Percentiles rank a stretch among this genome's conserved stretches.
phyloP scores from a whole-genome alignment of 441 rosid species.

The California macrophylla region DNA sequence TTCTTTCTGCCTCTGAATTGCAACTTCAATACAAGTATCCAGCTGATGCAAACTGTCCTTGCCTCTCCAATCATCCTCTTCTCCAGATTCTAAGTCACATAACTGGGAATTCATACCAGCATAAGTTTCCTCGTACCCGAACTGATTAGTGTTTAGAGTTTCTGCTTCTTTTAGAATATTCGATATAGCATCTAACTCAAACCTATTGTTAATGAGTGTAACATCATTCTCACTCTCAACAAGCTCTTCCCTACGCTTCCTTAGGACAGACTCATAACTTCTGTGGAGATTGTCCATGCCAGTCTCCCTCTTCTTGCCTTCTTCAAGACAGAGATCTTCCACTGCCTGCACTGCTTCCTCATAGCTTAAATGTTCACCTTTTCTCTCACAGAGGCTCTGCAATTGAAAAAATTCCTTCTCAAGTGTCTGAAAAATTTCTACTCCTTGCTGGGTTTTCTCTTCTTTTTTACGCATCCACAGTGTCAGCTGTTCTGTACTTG shows the following conservation, averaged over 20 bases:
- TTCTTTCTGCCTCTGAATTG: slow-evolving; percentile 77
- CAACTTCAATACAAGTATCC: slow-evolving; percentile 63
- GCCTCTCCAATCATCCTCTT: slow-evolving; percentile 61
- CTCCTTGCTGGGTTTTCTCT: slow-evolving; percentile 61
- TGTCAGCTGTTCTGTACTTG: slow-evolving; percentile 54
- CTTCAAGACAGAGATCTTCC: slow-evolving; percentile 73
- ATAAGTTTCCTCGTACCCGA: slow-evolving; percentile 55
- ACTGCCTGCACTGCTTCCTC: slow-evolving; percentile 74
- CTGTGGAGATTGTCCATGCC: slow-evolving; percentile 36
- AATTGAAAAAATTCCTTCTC: slow-evolving; percentile 70
- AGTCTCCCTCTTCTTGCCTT: slow-evolving; percentile 62
- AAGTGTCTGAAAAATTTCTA: slow-evolving; percentile 59
- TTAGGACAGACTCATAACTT: slow-evolving; percentile 58
- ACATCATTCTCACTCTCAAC: slow-evolving; percentile 42
- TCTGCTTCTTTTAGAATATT: slow-evolving; percentile 71
- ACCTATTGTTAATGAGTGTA: slow-evolving; percentile 32
- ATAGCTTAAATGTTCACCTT: slow-evolving; percentile 62
- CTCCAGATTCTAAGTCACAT: slow-evolving; percentile 77
- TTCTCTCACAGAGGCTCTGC: slow-evolving; percentile 72
- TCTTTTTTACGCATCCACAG: slow-evolving; percentile 59
- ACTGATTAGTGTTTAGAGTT: slow-evolving; percentile 54
- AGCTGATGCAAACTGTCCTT: slow-evolving; percentile 58
- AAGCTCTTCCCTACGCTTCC: slow-evolving; percentile 58
- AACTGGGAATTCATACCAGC: slow-evolving; percentile 51
- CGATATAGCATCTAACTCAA: slow-evolving; percentile 63